Evolutionary conservation across 371 early-diverging fungal genomes (phyloP).

Genomic region (Mortierella sp.): DNA sequence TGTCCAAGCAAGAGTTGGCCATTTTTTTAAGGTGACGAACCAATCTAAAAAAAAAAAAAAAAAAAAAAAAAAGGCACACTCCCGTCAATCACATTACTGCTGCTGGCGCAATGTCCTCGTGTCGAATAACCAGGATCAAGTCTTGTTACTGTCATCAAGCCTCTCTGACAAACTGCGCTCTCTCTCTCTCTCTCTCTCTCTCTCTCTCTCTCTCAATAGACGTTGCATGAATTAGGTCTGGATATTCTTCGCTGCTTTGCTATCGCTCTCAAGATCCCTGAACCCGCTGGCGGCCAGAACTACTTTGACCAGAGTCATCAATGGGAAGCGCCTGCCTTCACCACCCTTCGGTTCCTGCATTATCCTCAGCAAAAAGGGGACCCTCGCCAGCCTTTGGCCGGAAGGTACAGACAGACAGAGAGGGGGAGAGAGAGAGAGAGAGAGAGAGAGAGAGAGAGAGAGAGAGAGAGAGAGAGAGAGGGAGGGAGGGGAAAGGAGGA

Average conservation of each 20-base stretch:
- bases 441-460: background rate
- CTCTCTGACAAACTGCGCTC: background rate
- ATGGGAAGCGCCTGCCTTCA: slow-evolving; percentile 59
- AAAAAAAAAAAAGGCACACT: too few species aligned
- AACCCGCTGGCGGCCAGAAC: slow-evolving; percentile 60
- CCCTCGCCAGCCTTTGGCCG: slow-evolving; percentile 63
- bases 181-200: too few species aligned
- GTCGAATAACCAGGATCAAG: too few species aligned
- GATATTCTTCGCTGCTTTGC: slow-evolving; percentile 68
- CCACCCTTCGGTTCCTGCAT: slow-evolving; percentile 67
- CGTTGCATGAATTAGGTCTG: slow-evolving; percentile 58
- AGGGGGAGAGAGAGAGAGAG: background rate
- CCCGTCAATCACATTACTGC: too few species aligned
- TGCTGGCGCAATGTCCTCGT: too few species aligned
- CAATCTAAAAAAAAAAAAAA: too few species aligned
- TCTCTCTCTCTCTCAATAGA: slow-evolving; percentile 28
- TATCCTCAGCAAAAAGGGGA: slow-evolving; percentile 63
- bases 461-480: too few species aligned
- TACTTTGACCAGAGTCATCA: slow-evolving; percentile 65
- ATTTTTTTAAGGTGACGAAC: slow-evolving; percentile 29
- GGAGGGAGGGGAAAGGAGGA: too few species aligned
- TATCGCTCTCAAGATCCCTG: slow-evolving; percentile 68
- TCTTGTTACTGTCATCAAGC: background rate
- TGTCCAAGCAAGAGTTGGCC: slow-evolving; percentile 13
- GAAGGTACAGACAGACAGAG: slow-evolving; percentile 50